Evolutionary conservation across 2,329 filamentous ascomycete genomes (phyloP).

Genomic region (Colletotrichum trifolii): DNA sequence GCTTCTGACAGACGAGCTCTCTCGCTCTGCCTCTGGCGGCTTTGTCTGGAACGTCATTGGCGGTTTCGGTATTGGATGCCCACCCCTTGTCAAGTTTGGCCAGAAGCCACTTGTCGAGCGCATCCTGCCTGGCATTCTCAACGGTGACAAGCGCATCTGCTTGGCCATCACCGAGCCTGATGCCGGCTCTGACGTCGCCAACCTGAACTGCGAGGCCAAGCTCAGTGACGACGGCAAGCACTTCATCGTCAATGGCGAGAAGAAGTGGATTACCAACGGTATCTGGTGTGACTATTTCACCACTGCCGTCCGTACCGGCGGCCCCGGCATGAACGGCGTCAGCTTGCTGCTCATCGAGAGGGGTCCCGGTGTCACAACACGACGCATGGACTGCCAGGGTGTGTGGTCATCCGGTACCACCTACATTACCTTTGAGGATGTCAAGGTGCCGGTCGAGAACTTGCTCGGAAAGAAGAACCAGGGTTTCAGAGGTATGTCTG

Average conservation of each 20-base stretch:
- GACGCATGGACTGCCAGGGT: constrained; percentile 98
- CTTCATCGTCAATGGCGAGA: constrained; percentile 99
- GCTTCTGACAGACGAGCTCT: constrained; percentile 93
- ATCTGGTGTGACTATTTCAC: constrained; percentile 98
- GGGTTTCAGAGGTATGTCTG: constrained; percentile 80
- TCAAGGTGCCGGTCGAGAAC: constrained; percentile 99
- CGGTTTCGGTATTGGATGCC: constrained; percentile 95
- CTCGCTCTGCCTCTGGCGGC: constrained; percentile 87
- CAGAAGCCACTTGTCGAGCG: constrained; percentile 86
- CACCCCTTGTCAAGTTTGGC: constrained; percentile 91
- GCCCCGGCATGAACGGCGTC: constrained; percentile 91
- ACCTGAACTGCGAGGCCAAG: constrained; percentile 95
- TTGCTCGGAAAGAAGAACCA: constrained; percentile 97
- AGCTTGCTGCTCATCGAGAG: constrained; percentile 93
- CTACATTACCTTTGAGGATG: constrained; percentile 98
- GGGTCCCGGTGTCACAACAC: constrained; percentile 86
- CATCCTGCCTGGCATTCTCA: constrained; percentile 87
- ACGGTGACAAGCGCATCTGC: constrained; percentile 96
- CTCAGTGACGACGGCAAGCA: constrained; percentile 95
- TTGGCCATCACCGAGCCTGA: constrained; percentile 97
- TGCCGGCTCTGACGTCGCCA: constrained; percentile 94
- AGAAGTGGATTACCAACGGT: constrained; percentile 99
- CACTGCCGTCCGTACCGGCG: constrained; percentile 91
- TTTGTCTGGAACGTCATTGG: constrained; percentile 98
- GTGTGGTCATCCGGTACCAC: constrained; percentile 96